Percentiles rank a stretch among this genome's conserved stretches.
These are phyloP conservation scores for Primulina eburnea DNA, from an alignment of 257 asterid species.

Conservation along the genomic window DNA sequence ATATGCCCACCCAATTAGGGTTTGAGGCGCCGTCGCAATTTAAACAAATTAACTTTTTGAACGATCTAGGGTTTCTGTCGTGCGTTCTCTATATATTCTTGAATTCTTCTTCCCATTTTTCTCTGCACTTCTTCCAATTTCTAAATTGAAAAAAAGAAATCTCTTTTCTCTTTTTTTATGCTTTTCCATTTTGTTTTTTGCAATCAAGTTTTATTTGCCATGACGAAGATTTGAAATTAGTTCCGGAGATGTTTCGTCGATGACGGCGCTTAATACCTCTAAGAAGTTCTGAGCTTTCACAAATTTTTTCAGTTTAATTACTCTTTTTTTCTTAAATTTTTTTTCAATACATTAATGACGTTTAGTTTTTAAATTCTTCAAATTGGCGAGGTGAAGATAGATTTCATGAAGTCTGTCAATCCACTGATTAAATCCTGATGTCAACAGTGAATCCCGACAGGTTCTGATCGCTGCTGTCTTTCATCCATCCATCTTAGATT, in stretches of 20 bases:
- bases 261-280: conserved; percentile 31
- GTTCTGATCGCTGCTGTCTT: conserved; percentile 33
- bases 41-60: not conserved
- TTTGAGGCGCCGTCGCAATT: conserved; percentile 6
- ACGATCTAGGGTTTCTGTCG: conserved; percentile 19
- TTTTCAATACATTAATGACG: not conserved
- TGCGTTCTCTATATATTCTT: not conserved
- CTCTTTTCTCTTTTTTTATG: not conserved
- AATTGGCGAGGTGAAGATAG: conserved; percentile 29
- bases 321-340: not conserved
- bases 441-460: conserved; percentile 35
- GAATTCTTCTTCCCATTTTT: not conserved
- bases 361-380: not conserved
- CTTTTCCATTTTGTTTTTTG: not conserved
- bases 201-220: conserved; percentile 8
- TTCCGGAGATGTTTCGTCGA: conserved; percentile 29
- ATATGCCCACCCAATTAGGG: not conserved
- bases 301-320: not conserved
- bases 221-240: conserved; percentile 22
- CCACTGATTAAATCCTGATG: conserved; percentile 30
- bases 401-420: conserved; percentile 30
- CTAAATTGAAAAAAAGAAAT: not conserved
- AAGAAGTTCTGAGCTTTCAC: conserved; percentile 33
- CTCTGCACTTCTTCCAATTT: not conserved
- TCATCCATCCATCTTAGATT: not conserved